A percentile compares a stretch with the other conserved stretches of the same genome.
phyloP scores from a whole-genome alignment of 345 rosid species.

The Diplotaxis tenuifolia region DNA sequence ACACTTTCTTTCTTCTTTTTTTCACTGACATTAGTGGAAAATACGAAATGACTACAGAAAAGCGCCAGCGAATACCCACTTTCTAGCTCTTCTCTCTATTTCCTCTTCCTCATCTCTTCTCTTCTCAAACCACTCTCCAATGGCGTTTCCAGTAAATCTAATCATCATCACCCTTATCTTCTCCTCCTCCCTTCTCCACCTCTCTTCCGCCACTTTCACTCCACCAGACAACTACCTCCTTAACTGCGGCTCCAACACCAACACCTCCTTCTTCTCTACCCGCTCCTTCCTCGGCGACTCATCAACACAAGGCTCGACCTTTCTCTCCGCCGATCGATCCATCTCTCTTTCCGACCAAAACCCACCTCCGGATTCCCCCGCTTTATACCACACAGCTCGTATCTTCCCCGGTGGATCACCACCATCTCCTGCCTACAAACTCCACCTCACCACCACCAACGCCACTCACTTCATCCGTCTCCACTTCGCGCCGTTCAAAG shows the following conservation, averaged over 20 bases:
- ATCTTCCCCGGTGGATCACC: slow-evolving; percentile 27
- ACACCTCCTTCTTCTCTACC: slow-evolving; percentile 45
- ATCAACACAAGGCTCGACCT: slow-evolving; percentile 26
- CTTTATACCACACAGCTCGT: slow-evolving; percentile 57
- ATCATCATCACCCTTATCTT: slow-evolving; percentile 17
- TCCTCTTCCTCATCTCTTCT: not conserved
- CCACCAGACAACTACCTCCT: slow-evolving; percentile 80
- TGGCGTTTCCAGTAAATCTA: slow-evolving; percentile 24
- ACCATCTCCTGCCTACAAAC: slow-evolving; percentile 35
- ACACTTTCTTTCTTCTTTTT: not conserved
- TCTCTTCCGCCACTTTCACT: slow-evolving; percentile 43
- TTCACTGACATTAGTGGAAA: slow-evolving; percentile 23
- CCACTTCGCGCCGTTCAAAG: slow-evolving; percentile 82
- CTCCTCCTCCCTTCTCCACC: slow-evolving; percentile 32
- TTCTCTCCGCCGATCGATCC: slow-evolving; percentile 49
- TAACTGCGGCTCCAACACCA: slow-evolving; percentile 64
- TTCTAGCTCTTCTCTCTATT: slow-evolving; percentile 15
- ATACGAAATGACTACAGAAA: slow-evolving; percentile 18
- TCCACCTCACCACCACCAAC: slow-evolving; percentile 45
- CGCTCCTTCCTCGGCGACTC: slow-evolving; percentile 74
- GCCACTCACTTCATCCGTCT: slow-evolving; percentile 82
- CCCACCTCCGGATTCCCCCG: slow-evolving; percentile 54
- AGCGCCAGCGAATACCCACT: slow-evolving; percentile 34
- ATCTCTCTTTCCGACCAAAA: slow-evolving; percentile 45
- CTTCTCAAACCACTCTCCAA: slow-evolving; percentile 18